A percentile compares a stretch with the other conserved stretches of the same genome.
phyloP scores from a whole-genome alignment of 345 rosid genomes.

The Heritiera littoralis region DNA sequence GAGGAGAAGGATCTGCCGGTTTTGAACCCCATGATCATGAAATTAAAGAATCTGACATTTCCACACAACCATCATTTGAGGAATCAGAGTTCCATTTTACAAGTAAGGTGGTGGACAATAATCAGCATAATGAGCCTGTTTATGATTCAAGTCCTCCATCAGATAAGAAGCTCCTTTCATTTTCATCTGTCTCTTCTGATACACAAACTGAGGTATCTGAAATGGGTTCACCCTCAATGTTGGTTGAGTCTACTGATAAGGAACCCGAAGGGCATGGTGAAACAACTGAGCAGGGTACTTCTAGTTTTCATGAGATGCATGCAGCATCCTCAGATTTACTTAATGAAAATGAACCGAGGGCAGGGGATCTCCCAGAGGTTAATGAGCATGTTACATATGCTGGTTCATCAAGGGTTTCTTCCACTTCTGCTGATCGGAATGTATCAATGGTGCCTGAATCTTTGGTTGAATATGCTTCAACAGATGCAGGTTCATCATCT shows the following conservation, averaged over 20 bases:
- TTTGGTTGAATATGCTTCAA: slow-evolving; percentile 35
- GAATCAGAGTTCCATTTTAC: slow-evolving; percentile 39
- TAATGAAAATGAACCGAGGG: slow-evolving; percentile 37
- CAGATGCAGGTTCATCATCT: slow-evolving; percentile 30
- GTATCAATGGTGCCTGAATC: slow-evolving; percentile 32
- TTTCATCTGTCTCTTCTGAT: slow-evolving; percentile 63
- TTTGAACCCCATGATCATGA: slow-evolving; percentile 29
- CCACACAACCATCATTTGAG: slow-evolving; percentile 38
- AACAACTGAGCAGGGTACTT: slow-evolving; percentile 23
- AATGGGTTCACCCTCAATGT: slow-evolving; percentile 29
- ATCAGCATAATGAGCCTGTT: slow-evolving; percentile 66
- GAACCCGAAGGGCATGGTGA: slow-evolving; percentile 38
- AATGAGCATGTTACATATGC: slow-evolving; percentile 24
- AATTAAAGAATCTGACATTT: slow-evolving; percentile 37
- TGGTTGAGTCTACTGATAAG: slow-evolving; percentile 27
- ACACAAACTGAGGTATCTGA: slow-evolving; percentile 47
- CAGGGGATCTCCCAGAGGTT: slow-evolving; percentile 36
- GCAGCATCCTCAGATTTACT: slow-evolving; percentile 26
- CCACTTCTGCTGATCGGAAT: slow-evolving; percentile 33
- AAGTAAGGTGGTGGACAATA: slow-evolving; percentile 35
- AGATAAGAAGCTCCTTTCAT: slow-evolving; percentile 52
- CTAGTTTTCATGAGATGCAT: slow-evolving; percentile 34
- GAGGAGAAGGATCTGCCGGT: slow-evolving; percentile 34
- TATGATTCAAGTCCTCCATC: slow-evolving; percentile 83
- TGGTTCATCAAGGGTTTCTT: slow-evolving; percentile 27